Evolutionary conservation across 805 yeast species (phyloP), one percentile per base, ranked within the genome.

Genomic region (Starmerella vaccinii): DNA sequence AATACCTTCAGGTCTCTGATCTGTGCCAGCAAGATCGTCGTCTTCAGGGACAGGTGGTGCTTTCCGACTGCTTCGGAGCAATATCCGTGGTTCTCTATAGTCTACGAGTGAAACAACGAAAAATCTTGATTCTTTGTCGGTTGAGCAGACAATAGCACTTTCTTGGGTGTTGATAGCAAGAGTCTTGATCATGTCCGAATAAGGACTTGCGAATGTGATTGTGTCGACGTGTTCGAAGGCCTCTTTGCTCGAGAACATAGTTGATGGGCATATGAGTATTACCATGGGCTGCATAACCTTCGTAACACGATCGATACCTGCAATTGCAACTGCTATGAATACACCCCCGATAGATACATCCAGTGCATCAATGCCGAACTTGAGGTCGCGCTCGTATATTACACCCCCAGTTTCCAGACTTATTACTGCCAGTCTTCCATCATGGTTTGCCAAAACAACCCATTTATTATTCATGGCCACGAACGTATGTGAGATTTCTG

Each of bases 121-220:
- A 63, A 86, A 84, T 41, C 96, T 66, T 8, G 89, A 77, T 61
- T 88, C 95, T 62, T 85, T 67, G 1, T 77, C 77, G 0, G 92
- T 84, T 18, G 90, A 78, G 58, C 94, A 86, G 3, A 88, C 71
- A 30, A 89, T 59, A 58, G 82, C 82, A 3, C 76, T 68, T 0
- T 87, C 84, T 49, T 82, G 81, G 1, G 77, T 71, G 4, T 94
- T 84, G 63, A 89, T 85, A 45, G 78, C 76, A 9, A 89, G 65
- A 2, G 82, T 71, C 56, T 82, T 82, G 35, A 89, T 78, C 1
- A 95, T 94, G 64, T 90, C 97, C 27, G 85, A 68, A 64, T 86
- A 87, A 0, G 97, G 96, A 46, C 85, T 72, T 0, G 94, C 82
- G 29, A 88, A 78, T 1, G 88, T 78, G 9, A 82, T 73, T 2